phyloP scores from a whole-genome alignment of 176 grass and related monocot genomes.

The Aegilops bicornis region DNA sequence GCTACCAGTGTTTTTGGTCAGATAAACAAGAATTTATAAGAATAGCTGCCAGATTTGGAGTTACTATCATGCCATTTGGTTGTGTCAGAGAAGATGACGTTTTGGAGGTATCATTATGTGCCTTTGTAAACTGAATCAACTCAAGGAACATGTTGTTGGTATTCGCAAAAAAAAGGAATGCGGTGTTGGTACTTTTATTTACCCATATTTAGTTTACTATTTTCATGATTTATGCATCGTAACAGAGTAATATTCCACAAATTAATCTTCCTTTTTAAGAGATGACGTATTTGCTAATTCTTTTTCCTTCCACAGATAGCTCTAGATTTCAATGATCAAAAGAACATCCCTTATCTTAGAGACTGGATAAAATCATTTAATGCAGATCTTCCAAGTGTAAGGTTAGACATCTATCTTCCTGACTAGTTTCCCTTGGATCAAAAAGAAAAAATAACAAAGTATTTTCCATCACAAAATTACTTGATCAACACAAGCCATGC shows the following conservation, averaged over 20 bases:
- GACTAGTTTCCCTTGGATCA: neutral
- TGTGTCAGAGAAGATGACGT: slow-evolving; percentile 84
- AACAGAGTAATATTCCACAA: too few relatives aligned
- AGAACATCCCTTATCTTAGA: slow-evolving; percentile 65
- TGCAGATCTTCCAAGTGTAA: slow-evolving; percentile 42
- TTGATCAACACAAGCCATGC: neutral
- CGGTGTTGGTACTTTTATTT: too few relatives aligned
- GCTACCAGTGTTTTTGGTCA: slow-evolving; percentile 77
- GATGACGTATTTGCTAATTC: neutral
- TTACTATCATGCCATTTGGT: slow-evolving; percentile 83
- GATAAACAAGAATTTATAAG: slow-evolving; percentile 88
- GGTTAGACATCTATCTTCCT: slow-evolving; percentile 35
- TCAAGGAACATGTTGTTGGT: too few relatives aligned
- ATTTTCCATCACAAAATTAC: neutral
- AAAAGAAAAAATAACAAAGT: neutral
- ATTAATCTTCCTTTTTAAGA: too few relatives aligned
- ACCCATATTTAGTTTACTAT: too few relatives aligned
- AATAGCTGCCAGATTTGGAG: slow-evolving; percentile 89
- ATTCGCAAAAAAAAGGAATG: too few relatives aligned
- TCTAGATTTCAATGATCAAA: slow-evolving; percentile 86
- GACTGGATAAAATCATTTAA: slow-evolving; percentile 80
- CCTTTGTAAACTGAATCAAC: too few relatives aligned
- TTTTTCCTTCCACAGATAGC: slow-evolving; percentile 50
- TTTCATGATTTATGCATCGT: too few relatives aligned
- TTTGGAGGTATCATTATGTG: slow-evolving; percentile 16